Conservation (phyloP, 2,329 filamentous ascomycete genomes). For the Drechslerella coelobrocha region DNA sequence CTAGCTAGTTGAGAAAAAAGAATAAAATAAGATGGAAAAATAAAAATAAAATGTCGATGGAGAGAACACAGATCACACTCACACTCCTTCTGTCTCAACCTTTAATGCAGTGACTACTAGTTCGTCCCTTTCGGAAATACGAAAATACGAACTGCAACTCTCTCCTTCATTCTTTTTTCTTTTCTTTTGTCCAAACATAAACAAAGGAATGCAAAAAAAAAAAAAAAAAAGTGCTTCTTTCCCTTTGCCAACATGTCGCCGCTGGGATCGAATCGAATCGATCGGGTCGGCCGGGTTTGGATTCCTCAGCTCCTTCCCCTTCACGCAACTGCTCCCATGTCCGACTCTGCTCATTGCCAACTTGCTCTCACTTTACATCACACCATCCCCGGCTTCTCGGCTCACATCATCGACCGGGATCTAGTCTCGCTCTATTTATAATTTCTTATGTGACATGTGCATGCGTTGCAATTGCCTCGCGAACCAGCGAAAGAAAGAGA, state of each 20-base stretch:
- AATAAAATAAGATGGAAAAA: too few relatives aligned
- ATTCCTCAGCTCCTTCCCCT: not conserved
- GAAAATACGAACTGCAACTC: too few relatives aligned
- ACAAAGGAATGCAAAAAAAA: too few relatives aligned
- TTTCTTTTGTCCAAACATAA: too few relatives aligned
- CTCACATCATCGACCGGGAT: constrained; percentile 8
- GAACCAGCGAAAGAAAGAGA: not conserved
- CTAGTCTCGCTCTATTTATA: constrained; percentile 4
- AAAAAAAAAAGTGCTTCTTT: not conserved
- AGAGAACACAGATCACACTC: too few relatives aligned
- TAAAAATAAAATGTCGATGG: too few relatives aligned
- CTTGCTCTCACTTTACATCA: not conserved
- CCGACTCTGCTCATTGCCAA: not conserved
- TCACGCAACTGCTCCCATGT: not conserved
- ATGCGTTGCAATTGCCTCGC: not conserved
- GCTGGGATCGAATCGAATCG: not conserved
- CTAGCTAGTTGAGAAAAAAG: too few relatives aligned
- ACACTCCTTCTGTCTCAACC: too few relatives aligned
- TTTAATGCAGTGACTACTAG: too few relatives aligned
- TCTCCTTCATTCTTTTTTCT: too few relatives aligned
- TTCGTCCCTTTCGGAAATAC: too few relatives aligned
- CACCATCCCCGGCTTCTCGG: constrained; percentile 1
- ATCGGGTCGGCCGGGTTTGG: constrained; percentile 1
- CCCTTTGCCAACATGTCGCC: not conserved
- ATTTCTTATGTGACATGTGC: not conserved